Conservation (phyloP, 352 stramenopile species). For the Globisporangium alternatum region DNA sequence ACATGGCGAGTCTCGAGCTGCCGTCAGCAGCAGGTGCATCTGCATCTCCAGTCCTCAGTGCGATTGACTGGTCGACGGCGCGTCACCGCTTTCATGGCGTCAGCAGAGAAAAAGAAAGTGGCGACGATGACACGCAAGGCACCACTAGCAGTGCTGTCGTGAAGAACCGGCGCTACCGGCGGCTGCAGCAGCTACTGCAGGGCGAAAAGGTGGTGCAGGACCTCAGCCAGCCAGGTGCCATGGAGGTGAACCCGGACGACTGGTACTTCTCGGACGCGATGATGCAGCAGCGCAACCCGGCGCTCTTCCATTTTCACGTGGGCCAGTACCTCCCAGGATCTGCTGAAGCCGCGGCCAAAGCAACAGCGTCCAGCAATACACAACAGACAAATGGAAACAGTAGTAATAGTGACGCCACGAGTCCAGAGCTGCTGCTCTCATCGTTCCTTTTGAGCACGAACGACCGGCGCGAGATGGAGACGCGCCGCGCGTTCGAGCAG, state of each 20-base stretch:
- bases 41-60: neutral
- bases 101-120: neutral
- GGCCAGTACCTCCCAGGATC: slow-evolving; percentile 53
- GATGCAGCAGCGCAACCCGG: slow-evolving; percentile 79
- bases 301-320: slow-evolving; percentile 83
- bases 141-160: slow-evolving; percentile 21
- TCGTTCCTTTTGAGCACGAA: slow-evolving; percentile 68
- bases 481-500: slow-evolving; percentile 56
- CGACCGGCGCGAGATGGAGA: slow-evolving; percentile 69
- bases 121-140: neutral
- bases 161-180: slow-evolving; percentile 74
- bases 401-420: slow-evolving; percentile 1
- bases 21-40: slow-evolving; percentile 11
- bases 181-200: slow-evolving; percentile 62
- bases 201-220: slow-evolving; percentile 14
- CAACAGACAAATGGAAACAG: neutral
- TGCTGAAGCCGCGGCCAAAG: neutral
- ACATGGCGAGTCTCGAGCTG: slow-evolving; percentile 67
- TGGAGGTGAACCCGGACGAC: slow-evolving; percentile 24
- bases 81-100: neutral
- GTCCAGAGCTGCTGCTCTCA: slow-evolving; percentile 37
- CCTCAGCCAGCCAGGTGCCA: slow-evolving; percentile 6
- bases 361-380: neutral
- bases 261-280: slow-evolving; percentile 77
- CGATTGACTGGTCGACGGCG: slow-evolving; percentile 11